Percentiles rank a stretch among this genome's conserved stretches.
Evolutionary conservation across 176 grass and related monocot species (phyloP).

Genomic region (Cocos nucifera): DNA sequence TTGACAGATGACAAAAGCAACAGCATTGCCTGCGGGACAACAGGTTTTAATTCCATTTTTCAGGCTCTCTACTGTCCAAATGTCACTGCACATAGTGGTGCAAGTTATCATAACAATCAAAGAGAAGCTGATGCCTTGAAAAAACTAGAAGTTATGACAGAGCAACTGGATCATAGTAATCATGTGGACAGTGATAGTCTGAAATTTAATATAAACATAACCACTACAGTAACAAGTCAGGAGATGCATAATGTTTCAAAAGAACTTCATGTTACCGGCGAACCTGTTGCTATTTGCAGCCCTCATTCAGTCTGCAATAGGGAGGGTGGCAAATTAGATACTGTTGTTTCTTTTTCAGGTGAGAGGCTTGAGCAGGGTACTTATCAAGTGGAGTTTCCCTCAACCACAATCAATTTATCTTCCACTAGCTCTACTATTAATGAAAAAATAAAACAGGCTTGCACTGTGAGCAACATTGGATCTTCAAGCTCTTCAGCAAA

Average conservation of each 20-base stretch:
- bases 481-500: slow-evolving; percentile 27
- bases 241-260: slow-evolving; percentile 17
- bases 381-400: slow-evolving; percentile 21
- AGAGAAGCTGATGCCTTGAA: slow-evolving; percentile 32
- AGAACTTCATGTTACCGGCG: slow-evolving; percentile 14
- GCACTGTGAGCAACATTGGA: slow-evolving; percentile 19
- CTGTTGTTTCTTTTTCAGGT: slow-evolving; percentile 17
- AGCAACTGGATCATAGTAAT: slow-evolving; percentile 1
- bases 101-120: slow-evolving; percentile 30
- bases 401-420: slow-evolving; percentile 9
- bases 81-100: slow-evolving; percentile 21
- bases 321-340: slow-evolving; percentile 18
- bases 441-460: slow-evolving; percentile 2
- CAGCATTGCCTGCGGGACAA: slow-evolving; percentile 22
- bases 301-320: slow-evolving; percentile 24
- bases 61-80: slow-evolving; percentile 59
- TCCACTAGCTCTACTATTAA: background rate
- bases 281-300: slow-evolving; percentile 5
- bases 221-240: slow-evolving; percentile 6
- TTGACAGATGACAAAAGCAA: slow-evolving; percentile 19
- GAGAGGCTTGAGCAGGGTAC: slow-evolving; percentile 9
- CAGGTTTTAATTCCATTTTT: slow-evolving; percentile 65
- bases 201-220: slow-evolving; percentile 16
- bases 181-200: background rate
- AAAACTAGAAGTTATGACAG: slow-evolving; percentile 4